phyloP scores from a whole-genome alignment of 2,329 filamentous ascomycete species.

The Phialophora macrospora region DNA sequence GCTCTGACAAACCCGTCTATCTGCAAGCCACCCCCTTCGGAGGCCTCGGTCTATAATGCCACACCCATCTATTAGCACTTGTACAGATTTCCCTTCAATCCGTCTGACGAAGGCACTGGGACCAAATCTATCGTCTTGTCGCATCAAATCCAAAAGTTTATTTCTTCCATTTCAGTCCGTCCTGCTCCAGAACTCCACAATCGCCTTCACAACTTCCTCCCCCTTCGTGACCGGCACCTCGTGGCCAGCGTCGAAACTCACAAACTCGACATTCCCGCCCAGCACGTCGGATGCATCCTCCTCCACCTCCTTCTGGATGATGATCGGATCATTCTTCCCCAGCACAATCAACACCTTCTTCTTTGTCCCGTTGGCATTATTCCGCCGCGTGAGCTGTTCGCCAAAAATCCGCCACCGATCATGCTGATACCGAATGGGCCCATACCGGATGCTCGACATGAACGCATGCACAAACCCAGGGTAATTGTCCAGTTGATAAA shows the following conservation, averaged over 20 bases:
- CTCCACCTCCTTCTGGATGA: conserved; percentile 67
- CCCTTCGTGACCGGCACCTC: conserved; percentile 70
- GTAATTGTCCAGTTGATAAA: conserved; percentile 72
- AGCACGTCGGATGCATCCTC: conserved; percentile 65
- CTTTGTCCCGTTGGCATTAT: conserved; percentile 44
- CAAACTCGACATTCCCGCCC: conserved; percentile 63
- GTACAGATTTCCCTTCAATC: neutral
- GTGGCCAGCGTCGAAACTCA: conserved; percentile 67
- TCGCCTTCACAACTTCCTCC: conserved; percentile 61
- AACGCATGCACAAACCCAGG: conserved; percentile 72
- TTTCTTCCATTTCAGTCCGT: conserved; percentile 22
- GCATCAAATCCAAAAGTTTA: neutral
- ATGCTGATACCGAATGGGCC: conserved; percentile 69
- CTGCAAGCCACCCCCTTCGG: neutral
- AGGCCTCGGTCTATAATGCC: neutral
- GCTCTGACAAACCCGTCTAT: neutral
- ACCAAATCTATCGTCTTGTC: neutral
- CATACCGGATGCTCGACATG: conserved; percentile 70
- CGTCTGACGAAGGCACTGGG: neutral
- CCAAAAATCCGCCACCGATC: conserved; percentile 66
- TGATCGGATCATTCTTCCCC: conserved; percentile 69
- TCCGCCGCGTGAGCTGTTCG: conserved; percentile 53
- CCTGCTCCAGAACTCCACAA: conserved; percentile 50
- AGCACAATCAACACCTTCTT: conserved; percentile 65
- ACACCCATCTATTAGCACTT: neutral